Evolutionary conservation across 176 grass and related monocot genomes (phyloP), one percentile per base, ranked within the genome.

Genomic region (Rhynchospora pubera): DNA sequence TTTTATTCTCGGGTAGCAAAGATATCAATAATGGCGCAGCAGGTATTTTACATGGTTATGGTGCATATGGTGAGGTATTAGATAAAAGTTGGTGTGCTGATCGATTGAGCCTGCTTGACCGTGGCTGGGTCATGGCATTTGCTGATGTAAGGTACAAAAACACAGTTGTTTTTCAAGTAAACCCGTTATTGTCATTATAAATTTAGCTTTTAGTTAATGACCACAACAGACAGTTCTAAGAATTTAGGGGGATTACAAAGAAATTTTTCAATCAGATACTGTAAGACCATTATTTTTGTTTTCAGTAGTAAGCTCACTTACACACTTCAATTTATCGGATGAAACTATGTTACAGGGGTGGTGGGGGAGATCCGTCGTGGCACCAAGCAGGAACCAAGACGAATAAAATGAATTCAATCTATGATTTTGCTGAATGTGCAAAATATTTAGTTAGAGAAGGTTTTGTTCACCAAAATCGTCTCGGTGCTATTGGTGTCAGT

Each of bases 61-160:
- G 91, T 84, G 87, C 96, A 83, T 99, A 95, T 78, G 92, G 92
- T 65, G 92, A 99, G 77, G 92, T 93, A 84, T 85, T 95, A 71
- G 96, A 99, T 86, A 99, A 93, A 91, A 93, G 92, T 58, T 99
- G 92, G 92, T 95, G 87, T 84, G 88, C 96, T 79, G 92, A 95
- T 79, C 90, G 83, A 46, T 84, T 99, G 81, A 87, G 89, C 84
- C 86, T 99, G 86, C 92, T 99, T 59, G 88, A 83, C 85, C 92
- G 90, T 79, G 91, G 91, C 78, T 99, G 96, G 96, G 82, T 93
- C 86, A 67, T 99, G 84, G 96, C 92, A 85, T 99, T 88, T 87
- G 92, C 92, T 66, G 91, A 99, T 90, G 92, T 99, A 56, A 95
- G 96, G 96, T 99, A 91, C 15, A 78, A 73, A 84, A 62, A 78